Evolutionary conservation across 2,329 filamentous ascomycete genomes (phyloP).

Genomic region (Penicillium frequentans): DNA sequence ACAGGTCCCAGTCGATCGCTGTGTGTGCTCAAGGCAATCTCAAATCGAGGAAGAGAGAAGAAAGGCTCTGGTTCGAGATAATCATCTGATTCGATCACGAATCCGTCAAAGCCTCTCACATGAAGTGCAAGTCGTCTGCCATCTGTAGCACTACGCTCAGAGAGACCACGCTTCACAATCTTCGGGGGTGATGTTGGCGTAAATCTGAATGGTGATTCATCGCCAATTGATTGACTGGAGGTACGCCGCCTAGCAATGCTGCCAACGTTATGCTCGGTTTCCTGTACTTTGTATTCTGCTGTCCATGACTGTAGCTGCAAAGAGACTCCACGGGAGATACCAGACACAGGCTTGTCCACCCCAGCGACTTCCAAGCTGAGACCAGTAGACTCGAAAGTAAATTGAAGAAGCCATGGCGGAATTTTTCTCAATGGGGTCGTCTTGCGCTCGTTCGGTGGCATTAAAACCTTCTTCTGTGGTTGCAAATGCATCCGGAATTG

Average conservation of each 20-base stretch:
- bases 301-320: constrained; percentile 86
- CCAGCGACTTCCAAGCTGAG: constrained; percentile 91
- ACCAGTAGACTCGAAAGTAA: constrained; percentile 81
- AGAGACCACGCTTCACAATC: constrained; percentile 43
- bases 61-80: constrained; percentile 84
- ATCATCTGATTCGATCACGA: constrained; percentile 84
- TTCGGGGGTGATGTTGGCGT: constrained; percentile 51
- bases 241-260: constrained; percentile 65
- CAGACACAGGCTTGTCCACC: constrained; percentile 78
- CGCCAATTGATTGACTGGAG: constrained; percentile 68
- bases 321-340: constrained; percentile 77
- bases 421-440: constrained; percentile 73
- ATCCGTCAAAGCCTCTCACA: constrained; percentile 79
- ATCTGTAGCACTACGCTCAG: constrained; percentile 66
- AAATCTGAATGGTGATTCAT: constrained; percentile 60
- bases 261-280: constrained; percentile 57
- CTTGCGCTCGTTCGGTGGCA: constrained; percentile 52
- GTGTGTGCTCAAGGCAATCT: constrained; percentile 78
- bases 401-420: constrained; percentile 80
- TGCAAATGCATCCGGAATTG: constrained; percentile 74
- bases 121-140: constrained; percentile 80
- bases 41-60: constrained; percentile 79
- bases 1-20: constrained; percentile 86
- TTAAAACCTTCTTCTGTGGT: constrained; percentile 56
- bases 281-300: constrained; percentile 83